phyloP scores from a whole-genome alignment of 139 green algal species.

The Eudorina sp. region DNA sequence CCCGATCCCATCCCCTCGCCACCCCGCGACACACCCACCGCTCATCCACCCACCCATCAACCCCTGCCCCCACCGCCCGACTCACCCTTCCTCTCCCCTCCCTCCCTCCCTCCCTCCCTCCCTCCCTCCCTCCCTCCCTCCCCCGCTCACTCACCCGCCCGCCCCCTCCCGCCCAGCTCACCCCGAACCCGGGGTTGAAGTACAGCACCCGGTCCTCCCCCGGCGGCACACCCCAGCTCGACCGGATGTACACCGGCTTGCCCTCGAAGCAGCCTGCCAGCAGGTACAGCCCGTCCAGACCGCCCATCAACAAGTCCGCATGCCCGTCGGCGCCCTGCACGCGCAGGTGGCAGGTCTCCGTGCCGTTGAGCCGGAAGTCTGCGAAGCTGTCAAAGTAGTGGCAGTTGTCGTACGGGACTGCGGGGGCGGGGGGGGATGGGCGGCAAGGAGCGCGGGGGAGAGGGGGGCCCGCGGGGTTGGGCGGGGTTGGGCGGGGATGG shows the following conservation, averaged over 20 bases:
- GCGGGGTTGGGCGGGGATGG: too few relatives aligned
- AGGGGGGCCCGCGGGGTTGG: too few relatives aligned
- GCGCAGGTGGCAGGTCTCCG: slow-evolving; percentile 18
- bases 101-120: background rate
- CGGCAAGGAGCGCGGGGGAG: background rate
- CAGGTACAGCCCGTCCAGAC: slow-evolving; percentile 30
- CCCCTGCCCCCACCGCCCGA: background rate
- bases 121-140: background rate
- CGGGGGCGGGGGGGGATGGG: background rate
- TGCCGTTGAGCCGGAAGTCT: slow-evolving; percentile 36
- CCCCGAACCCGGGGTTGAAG: slow-evolving; percentile 36
- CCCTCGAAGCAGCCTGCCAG: slow-evolving; percentile 50
- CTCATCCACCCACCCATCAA: background rate
- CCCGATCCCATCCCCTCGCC: background rate
- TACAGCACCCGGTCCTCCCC: slow-evolving; percentile 39
- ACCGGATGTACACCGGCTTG: slow-evolving; percentile 37
- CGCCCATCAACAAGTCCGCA: slow-evolving; percentile 26
- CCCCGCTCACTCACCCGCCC: too few relatives aligned
- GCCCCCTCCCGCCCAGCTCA: too few relatives aligned
- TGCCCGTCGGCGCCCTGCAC: slow-evolving; percentile 30
- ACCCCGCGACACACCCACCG: background rate
- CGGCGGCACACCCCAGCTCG: background rate
- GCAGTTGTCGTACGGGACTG: slow-evolving; percentile 45
- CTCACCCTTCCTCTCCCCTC: background rate
- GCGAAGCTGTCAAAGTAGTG: slow-evolving; percentile 23